These are phyloP conservation scores for Geranium incanum DNA, from an alignment of 441 rosid genomes.

Conservation along the genomic window DNA sequence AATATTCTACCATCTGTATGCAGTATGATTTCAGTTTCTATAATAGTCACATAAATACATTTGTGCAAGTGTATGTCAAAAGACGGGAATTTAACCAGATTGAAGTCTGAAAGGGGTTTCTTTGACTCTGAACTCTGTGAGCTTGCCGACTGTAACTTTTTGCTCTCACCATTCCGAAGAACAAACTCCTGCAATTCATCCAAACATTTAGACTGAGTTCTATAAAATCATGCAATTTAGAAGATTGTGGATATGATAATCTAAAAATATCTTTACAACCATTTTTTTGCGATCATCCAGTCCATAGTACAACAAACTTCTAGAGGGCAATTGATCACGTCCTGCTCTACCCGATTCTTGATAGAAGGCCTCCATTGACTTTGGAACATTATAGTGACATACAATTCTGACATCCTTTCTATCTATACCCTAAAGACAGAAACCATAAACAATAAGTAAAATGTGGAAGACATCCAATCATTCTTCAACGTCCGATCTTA, in stretches of 20 bases:
- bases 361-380: slow-evolving; percentile 93
- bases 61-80: slow-evolving; percentile 11
- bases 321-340: slow-evolving; percentile 82
- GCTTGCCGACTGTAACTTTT: slow-evolving; percentile 47
- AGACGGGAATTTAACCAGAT: slow-evolving; percentile 37
- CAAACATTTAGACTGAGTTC: slow-evolving; percentile 19
- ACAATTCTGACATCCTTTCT: slow-evolving; percentile 91
- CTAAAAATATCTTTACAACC: slow-evolving; percentile 37
- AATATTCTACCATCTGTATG: slow-evolving; percentile 74
- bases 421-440: slow-evolving; percentile 68
- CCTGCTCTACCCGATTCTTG: slow-evolving; percentile 99
- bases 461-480: slow-evolving; percentile 10
- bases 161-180: slow-evolving; percentile 51
- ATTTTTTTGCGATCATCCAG: slow-evolving; percentile 76
- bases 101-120: slow-evolving; percentile 58
- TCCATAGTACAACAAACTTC: slow-evolving; percentile 85
- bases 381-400: slow-evolving; percentile 86
- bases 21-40: slow-evolving; percentile 15
- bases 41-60: slow-evolving; percentile 20
- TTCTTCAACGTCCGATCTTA: background rate
- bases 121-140: slow-evolving; percentile 39
- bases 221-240: slow-evolving; percentile 9
- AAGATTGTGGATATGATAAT: slow-evolving; percentile 15
- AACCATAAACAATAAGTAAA: slow-evolving; percentile 23
- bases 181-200: slow-evolving; percentile 60